Base-by-base conservation (phyloP, 495 filamentous ascomycete species). In the Penicillium arizonense region DNA sequence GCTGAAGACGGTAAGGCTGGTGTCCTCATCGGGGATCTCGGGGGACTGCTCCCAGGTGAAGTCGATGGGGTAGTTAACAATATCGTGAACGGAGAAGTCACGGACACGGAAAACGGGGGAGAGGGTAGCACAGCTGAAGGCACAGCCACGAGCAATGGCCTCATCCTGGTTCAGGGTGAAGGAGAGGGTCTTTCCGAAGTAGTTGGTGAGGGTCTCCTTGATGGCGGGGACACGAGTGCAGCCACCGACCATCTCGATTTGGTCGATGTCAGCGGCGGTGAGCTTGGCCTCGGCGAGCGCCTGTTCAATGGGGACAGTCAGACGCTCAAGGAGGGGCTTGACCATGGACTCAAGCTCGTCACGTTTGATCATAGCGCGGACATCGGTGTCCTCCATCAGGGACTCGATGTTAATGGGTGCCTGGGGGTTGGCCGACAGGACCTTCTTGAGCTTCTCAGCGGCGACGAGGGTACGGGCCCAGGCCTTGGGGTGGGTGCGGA, bases 21-120 rank as follows among this genome's bases (percentile, higher is more conserved):
- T 97, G 67, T 97, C 94, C 79, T 99, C 94, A 70, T 99, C 95
- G 26, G 94, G 94, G 61, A 99, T 97, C 52, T 99, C 94, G 44
- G 91, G 83, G 23, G 94, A 96, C 78, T 97, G 94, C 81, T 99
- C 94, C 94, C 94, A 99, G 48, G 90, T 89, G 77, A 99, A 99
- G 71, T 99, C 95, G 73, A 99, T 96, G 30, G 94, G 94, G 77
- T 97, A 97, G 77, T 84, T 91, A 70, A 97, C 90, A 58, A 97
- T 91, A 69, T 99, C 94, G 77, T 96, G 91, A 45, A 97, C 84
- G 60, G 91, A 85, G 74, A 97, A 99, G 76, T 97, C 94, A 65
- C 95, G 90, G 65, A 97, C 95, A 71, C 91, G 91, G 87, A 99
- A 99, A 58, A 96, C 88, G 21, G 94, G 94, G 1, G 94, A 99